These are phyloP conservation scores for Taphrina populina DNA, from an alignment of 1,139 yeast species.

Conservation along the genomic window DNA sequence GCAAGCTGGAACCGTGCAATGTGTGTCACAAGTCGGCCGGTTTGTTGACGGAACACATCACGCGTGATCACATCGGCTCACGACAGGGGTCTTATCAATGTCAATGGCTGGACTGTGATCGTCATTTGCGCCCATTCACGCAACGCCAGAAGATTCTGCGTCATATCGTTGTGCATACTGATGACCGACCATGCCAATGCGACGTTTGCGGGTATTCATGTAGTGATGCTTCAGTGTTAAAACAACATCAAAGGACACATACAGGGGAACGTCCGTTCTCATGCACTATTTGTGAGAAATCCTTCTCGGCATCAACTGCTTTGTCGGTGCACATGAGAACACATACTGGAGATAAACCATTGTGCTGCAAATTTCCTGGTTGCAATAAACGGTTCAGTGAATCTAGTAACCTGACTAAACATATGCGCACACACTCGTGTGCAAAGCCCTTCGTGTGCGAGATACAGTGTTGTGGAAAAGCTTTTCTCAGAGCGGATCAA, in stretches of 20 bases:
- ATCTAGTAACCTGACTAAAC: constrained; percentile 83
- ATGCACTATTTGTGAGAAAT: constrained; percentile 74
- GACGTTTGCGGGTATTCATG: constrained; percentile 50
- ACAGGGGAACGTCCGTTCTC: constrained; percentile 81
- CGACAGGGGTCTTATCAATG: constrained; percentile 72
- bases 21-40: constrained; percentile 21
- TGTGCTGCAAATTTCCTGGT: constrained; percentile 73
- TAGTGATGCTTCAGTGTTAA: constrained; percentile 64
- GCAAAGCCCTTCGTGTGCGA: constrained; percentile 41
- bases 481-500: constrained; percentile 70
- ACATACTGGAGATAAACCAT: constrained; percentile 91
- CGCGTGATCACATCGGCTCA: constrained; percentile 87
- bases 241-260: constrained; percentile 80
- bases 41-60: constrained; percentile 48
- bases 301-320: constrained; percentile 63
- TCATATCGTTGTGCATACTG: constrained; percentile 85
- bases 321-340: constrained; percentile 67
- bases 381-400: constrained; percentile 87
- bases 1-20: constrained; percentile 55
- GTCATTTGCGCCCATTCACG: constrained; percentile 60
- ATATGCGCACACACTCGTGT: constrained; percentile 56
- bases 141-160: constrained; percentile 85
- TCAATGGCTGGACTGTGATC: constrained; percentile 73
- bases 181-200: constrained; percentile 47
- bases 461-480: constrained; percentile 41